A percentile compares a stretch with the other conserved stretches of the same genome.
These are phyloP conservation scores for Triticum monococcum DNA, from an alignment of 176 grass and related monocot genomes.

Conservation along the genomic window DNA sequence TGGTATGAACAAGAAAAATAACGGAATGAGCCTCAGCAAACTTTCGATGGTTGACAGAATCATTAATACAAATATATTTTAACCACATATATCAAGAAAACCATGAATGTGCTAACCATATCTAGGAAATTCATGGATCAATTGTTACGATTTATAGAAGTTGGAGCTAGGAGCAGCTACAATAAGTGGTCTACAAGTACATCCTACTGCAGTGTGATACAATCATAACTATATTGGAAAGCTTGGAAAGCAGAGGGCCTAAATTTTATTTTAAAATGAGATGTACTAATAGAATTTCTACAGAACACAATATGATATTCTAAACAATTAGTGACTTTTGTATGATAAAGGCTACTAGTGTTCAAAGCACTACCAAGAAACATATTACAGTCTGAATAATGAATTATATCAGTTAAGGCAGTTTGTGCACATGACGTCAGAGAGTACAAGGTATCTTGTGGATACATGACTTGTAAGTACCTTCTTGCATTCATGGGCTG, in stretches of 20 bases:
- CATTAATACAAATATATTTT: background rate
- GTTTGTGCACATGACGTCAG: slow-evolving; percentile 7
- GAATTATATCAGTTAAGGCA: background rate
- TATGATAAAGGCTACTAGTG: background rate
- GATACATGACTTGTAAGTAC: slow-evolving; percentile 43
- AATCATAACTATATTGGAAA: background rate
- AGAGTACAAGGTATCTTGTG: background rate
- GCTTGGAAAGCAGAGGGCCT: background rate
- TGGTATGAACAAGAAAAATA: slow-evolving; percentile 1
- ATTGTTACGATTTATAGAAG: background rate
- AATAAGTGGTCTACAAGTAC: background rate
- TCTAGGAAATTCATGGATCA: background rate
- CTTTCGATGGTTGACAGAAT: background rate
- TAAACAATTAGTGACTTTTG: background rate
- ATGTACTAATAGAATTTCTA: background rate
- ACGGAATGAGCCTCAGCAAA: slow-evolving; percentile 12
- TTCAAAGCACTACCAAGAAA: background rate
- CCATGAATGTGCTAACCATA: background rate
- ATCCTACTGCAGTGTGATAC: background rate
- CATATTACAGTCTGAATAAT: background rate
- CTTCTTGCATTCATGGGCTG: slow-evolving; percentile 90
- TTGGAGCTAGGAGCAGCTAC: background rate
- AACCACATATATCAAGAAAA: background rate
- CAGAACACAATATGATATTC: background rate
- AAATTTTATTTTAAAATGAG: background rate